Base-by-base conservation (phyloP, 1,139 yeast genomes). In the Scheffersomyces segobiensis region DNA sequence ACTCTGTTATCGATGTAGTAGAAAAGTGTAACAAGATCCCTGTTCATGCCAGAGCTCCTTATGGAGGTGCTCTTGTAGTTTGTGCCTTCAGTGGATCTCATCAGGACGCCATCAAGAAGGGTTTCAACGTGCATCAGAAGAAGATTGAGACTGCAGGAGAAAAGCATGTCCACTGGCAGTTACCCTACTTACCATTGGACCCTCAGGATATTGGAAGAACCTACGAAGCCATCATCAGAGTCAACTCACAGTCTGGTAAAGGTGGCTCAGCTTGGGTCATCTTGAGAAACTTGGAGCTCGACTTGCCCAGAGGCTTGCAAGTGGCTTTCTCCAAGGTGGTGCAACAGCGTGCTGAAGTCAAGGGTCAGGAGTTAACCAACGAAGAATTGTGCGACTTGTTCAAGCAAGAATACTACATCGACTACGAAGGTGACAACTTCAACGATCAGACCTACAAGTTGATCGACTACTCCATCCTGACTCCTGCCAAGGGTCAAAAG, bases 261-360 rank as follows among this genome's bases (percentile, higher is more conserved):
- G 98, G 98, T 71, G 98, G 98, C 72, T 97, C 98, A 39, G 97
- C 98, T 42, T 95, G 98, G 98, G 90, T 95, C 64, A 89, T 95
- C 69, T 84, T 93, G 68, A 87, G 96, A 71, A 85, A 90, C 63
- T 82, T 95, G 71, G 98, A 93, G 64, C 84, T 95, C 62, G 98
- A 95, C 70, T 83, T 95, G 67, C 99, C 99, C 62, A 87, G 98
- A 75, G 89, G 88, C 57, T 80, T 95, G 72, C 99, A 95, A 78
- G 90, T 93, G 54, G 92, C 91, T 59, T 95, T 93, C 76, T 93
- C 98, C 32, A 86, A 85, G 63, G 82, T 86, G 58, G 98, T 95
- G 8, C 98, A 95, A 77, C 72, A 75, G 42, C 86, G 82, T 65
- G 97, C 98, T 55, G 98, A 95, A 72, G 67, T 80, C 61, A 80